phyloP scores from a whole-genome alignment of 805 yeast species.

The Pichia kluyveri region DNA sequence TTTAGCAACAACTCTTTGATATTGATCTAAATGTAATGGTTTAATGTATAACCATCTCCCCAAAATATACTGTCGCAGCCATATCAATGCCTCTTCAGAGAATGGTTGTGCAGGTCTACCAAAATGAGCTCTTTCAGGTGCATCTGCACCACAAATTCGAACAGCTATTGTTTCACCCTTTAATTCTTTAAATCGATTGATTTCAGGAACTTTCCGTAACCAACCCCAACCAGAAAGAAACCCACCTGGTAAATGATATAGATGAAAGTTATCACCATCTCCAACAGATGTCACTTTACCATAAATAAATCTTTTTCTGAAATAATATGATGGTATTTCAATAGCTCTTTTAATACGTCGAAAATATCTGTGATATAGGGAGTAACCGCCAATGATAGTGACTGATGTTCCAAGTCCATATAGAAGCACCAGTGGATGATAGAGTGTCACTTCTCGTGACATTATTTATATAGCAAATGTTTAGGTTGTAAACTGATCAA shows the following conservation, averaged over 20 bases:
- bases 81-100: slow-evolving; percentile 72
- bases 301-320: slow-evolving; percentile 36
- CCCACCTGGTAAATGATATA: slow-evolving; percentile 94
- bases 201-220: slow-evolving; percentile 59
- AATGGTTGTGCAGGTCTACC: slow-evolving; percentile 89
- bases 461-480: background rate
- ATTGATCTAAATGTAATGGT: slow-evolving; percentile 80
- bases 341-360: slow-evolving; percentile 40
- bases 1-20: slow-evolving; percentile 78
- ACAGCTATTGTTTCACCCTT: slow-evolving; percentile 68
- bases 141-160: slow-evolving; percentile 88
- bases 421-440: slow-evolving; percentile 23
- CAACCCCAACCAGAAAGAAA: slow-evolving; percentile 86
- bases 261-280: slow-evolving; percentile 91
- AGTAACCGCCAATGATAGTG: slow-evolving; percentile 32
- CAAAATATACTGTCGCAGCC: slow-evolving; percentile 60
- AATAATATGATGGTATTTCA: slow-evolving; percentile 40
- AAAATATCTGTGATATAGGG: slow-evolving; percentile 37
- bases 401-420: slow-evolving; percentile 23
- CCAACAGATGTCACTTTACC: slow-evolving; percentile 89
- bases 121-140: slow-evolving; percentile 92
- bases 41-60: slow-evolving; percentile 66
- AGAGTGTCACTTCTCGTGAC: slow-evolving; percentile 12
- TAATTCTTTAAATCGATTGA: slow-evolving; percentile 34
- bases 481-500: too few species aligned